Evolutionary conservation across 805 yeast genomes (phyloP).

Genomic region (Pichia manshurica): DNA sequence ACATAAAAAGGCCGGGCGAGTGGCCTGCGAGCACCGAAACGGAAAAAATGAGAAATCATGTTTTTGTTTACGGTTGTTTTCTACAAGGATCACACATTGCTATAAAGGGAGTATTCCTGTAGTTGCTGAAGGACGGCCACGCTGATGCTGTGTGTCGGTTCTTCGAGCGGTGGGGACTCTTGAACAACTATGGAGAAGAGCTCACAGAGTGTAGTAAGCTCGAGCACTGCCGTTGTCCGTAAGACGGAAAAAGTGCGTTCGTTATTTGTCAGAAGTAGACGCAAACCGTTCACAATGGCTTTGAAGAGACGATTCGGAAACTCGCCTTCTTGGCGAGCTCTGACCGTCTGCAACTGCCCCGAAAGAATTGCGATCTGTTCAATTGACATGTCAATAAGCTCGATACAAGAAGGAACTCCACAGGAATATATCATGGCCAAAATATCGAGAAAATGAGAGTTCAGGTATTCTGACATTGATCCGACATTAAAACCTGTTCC

Average conservation of each 20-base stretch:
- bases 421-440: constrained; percentile 50
- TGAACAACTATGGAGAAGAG: constrained; percentile 1
- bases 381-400: constrained; percentile 49
- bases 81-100: too few species aligned
- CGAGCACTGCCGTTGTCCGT: not conserved
- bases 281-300: constrained; percentile 10
- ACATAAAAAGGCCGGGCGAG: too few species aligned
- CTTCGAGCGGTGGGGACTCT: constrained; percentile 5
- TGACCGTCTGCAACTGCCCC: constrained; percentile 12
- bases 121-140: not conserved
- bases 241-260: constrained; percentile 8
- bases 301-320: constrained; percentile 13
- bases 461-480: constrained; percentile 46
- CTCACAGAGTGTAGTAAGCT: not conserved
- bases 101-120: not conserved
- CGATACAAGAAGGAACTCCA: constrained; percentile 49
- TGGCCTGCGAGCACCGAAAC: too few species aligned
- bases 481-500: constrained; percentile 43
- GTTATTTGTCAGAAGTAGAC: constrained; percentile 7
- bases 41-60: too few species aligned
- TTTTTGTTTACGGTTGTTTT: too few species aligned
- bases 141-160: not conserved
- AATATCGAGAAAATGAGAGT: constrained; percentile 55
- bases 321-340: not conserved
- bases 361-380: constrained; percentile 39